Evolutionary conservation across 1,284 basidiomycete species (phyloP).

Genomic region (Ustilago vetiveriae): DNA sequence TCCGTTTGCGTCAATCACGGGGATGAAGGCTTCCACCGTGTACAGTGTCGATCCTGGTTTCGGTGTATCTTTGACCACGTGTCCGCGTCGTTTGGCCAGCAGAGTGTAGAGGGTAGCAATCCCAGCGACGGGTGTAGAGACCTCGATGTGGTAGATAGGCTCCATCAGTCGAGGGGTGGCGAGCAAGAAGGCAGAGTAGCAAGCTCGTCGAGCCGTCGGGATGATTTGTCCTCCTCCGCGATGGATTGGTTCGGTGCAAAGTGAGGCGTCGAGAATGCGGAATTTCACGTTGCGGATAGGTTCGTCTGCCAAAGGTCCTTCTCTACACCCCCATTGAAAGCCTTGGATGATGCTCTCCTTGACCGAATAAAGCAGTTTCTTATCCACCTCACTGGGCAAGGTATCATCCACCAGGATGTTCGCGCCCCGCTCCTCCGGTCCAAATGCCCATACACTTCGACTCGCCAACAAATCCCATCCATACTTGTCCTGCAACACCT

Average conservation of each 20-base stretch:
- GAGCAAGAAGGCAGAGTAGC: constrained; percentile 99
- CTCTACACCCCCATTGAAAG: constrained; percentile 98
- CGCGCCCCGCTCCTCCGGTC: constrained; percentile 86
- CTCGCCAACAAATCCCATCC: constrained; percentile 98
- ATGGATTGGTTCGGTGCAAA: constrained; percentile 95
- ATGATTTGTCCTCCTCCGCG: constrained; percentile 98
- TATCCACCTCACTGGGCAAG: constrained; percentile 93
- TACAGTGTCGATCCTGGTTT: constrained; percentile 97
- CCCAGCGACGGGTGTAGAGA: constrained; percentile 96
- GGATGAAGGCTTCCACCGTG: constrained; percentile 96
- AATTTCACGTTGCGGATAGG: constrained; percentile 99
- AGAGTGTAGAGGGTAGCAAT: constrained; percentile 98
- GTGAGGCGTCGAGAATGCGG: constrained; percentile 86
- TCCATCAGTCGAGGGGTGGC: constrained; percentile 74
- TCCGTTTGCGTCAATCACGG: constrained; percentile 97
- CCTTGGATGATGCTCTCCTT: constrained; percentile 97
- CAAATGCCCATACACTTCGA: constrained; percentile 99
- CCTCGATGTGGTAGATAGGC: constrained; percentile 97
- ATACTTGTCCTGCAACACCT: constrained; percentile 74
- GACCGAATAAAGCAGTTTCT: constrained; percentile 86
- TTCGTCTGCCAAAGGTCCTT: constrained; percentile 97
- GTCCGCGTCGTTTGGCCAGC: constrained; percentile 91
- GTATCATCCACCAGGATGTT: constrained; percentile 97
- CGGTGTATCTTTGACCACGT: constrained; percentile 96
- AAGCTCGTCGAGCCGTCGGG: constrained; percentile 93